Evolutionary conservation across 176 grass and related monocot genomes (phyloP), one percentile per base, ranked within the genome.

Genomic region (Musa schizocarpa): DNA sequence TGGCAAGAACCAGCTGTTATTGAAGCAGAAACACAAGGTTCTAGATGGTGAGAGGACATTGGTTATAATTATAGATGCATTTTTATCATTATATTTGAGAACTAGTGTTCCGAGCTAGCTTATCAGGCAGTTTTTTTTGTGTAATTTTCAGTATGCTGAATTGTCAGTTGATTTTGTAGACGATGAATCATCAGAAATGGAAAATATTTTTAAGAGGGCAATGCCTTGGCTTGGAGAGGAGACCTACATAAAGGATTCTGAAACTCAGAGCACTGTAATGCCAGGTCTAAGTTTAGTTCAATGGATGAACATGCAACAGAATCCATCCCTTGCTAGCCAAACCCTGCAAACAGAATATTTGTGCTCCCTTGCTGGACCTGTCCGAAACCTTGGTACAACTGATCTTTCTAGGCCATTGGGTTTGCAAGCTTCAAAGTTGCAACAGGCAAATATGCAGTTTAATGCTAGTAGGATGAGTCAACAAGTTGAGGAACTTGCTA

Each of bases 231-330:
- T 92, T 79, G 84, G 86, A 70, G 95, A 94, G 54, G 95, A 94
- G 72, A 85, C 92, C 74, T 82, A 83, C 78, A 82, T 94, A 80
- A 94, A 92, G 69, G 95, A 94, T 0, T 68, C 84, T 63, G 87
- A 92, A 59, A 90, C 76, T 67, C 90, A 87, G 62, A 91, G 74
- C 55, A 76, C 82, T 17, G 84, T 88, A 74, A 84, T 91, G 73
- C 86, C 95, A 53, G 90, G 91, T 56, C 74, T 94, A 68, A 99
- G 95, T 26, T 83, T 99, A 62, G 91, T 87, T 63, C 95, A 99
- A 29, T 99, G 95, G 95, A 99, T 99, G 90, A 87, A 87, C 50
- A 94, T 99, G 80, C 90, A 92, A 77, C 90, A 94, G 77, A 93
- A 76, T 72, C 74, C 89, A 22, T 66, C 82, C 22, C 80, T 88